These are phyloP conservation scores for Aspergillus clavatus DNA, from an alignment of 2,329 filamentous ascomycete species.

Conservation along the genomic window DNA sequence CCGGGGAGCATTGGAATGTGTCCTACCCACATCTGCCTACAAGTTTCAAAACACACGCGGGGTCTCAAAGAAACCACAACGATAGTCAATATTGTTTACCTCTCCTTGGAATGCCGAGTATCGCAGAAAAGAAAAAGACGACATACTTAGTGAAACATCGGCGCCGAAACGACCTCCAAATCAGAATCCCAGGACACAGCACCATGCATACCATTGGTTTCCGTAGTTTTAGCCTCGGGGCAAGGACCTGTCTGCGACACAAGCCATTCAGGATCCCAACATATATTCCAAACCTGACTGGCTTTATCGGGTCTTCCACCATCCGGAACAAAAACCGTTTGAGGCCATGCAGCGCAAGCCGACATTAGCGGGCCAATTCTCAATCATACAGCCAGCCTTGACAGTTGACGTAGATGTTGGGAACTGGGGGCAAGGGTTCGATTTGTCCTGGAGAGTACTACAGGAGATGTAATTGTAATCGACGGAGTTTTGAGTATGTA, in stretches of 20 bases:
- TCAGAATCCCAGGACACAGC: neutral
- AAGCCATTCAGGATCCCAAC: neutral
- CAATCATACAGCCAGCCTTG: conserved; percentile 1
- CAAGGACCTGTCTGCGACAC: neutral
- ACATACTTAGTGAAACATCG: neutral
- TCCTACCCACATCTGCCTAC: conserved; percentile 7
- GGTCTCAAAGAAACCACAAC: neutral
- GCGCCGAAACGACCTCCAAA: neutral
- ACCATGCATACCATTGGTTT: neutral
- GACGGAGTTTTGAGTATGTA: too few species aligned
- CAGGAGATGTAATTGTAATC: too few species aligned
- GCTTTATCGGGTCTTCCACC: neutral
- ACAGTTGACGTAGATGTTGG: neutral
- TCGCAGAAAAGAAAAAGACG: neutral
- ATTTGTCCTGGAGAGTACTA: too few species aligned
- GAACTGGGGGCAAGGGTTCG: too few species aligned
- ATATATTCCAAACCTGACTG: neutral
- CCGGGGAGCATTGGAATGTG: conserved; percentile 14
- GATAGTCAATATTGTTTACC: neutral
- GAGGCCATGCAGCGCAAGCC: neutral
- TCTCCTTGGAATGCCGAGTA: neutral
- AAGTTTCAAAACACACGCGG: conserved; percentile 9
- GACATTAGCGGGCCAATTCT: conserved; percentile 9
- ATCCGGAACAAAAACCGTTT: conserved; percentile 3
- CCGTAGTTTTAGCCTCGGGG: neutral